These are phyloP conservation scores for Dentipellis sp. DNA, from an alignment of 768 basidiomycete genomes.

Conservation along the genomic window DNA sequence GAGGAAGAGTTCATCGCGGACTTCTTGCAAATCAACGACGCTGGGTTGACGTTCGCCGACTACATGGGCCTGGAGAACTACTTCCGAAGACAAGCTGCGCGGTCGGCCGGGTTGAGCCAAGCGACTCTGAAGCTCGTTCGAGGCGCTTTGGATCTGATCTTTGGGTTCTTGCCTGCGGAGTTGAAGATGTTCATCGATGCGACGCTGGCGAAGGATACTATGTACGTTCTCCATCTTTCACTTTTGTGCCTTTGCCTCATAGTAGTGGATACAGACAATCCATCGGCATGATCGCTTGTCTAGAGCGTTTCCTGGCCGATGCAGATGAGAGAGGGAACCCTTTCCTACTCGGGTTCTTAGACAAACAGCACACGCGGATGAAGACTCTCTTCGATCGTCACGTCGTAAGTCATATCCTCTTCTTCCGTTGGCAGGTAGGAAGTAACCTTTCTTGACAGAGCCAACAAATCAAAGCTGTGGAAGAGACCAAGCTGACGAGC, in stretches of 20 bases:
- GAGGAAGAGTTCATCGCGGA: constrained; percentile 87
- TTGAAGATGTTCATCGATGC: constrained; percentile 79
- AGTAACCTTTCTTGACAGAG: constrained; percentile 34
- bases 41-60: constrained; percentile 87
- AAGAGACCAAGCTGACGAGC: constrained; percentile 82
- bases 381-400: constrained; percentile 73
- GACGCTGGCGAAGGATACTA: constrained; percentile 61
- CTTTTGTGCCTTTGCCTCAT: constrained; percentile 6
- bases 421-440: not conserved
- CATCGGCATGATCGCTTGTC: constrained; percentile 67
- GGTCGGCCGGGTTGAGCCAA: constrained; percentile 55
- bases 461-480: constrained; percentile 81
- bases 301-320: constrained; percentile 71
- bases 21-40: constrained; percentile 88
- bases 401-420: constrained; percentile 35
- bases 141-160: constrained; percentile 89
- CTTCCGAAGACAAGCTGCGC: constrained; percentile 85
- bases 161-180: constrained; percentile 83
- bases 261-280: constrained; percentile 50
- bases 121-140: constrained; percentile 74
- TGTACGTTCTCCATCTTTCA: constrained; percentile 46
- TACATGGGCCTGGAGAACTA: constrained; percentile 92
- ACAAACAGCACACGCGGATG: constrained; percentile 75
- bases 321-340: constrained; percentile 73
- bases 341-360: constrained; percentile 62